Evolutionary conservation across 1,284 basidiomycete species (phyloP).

Genomic region (Leccinum solheimii): DNA sequence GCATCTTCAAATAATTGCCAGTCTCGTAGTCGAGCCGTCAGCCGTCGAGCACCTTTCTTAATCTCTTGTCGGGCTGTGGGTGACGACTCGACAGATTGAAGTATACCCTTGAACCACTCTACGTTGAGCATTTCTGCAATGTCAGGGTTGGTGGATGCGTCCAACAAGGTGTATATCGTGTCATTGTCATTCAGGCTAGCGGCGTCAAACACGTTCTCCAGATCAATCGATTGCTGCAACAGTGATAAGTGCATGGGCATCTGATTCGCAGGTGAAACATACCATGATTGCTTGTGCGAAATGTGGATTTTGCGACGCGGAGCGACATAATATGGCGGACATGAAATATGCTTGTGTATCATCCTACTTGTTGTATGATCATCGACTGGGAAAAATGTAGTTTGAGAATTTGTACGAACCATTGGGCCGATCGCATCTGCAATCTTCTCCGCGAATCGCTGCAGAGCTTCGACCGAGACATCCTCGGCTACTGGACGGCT

Average conservation of each 20-base stretch:
- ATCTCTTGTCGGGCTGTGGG: conserved; percentile 42
- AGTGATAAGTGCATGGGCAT: conserved; percentile 7
- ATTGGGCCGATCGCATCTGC: conserved; percentile 51
- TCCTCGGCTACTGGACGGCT: conserved; percentile 60
- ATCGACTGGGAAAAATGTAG: conserved; percentile 2
- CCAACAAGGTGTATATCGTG: conserved; percentile 54
- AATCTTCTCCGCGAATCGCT: conserved; percentile 54
- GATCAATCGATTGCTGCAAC: conserved; percentile 54
- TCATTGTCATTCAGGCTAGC: conserved; percentile 50
- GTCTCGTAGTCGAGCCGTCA: conserved; percentile 52
- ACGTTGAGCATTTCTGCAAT: conserved; percentile 49
- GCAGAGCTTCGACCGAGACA: conserved; percentile 45
- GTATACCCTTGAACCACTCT: conserved; percentile 38
- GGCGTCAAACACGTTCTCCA: conserved; percentile 53
- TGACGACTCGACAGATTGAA: conserved; percentile 44
- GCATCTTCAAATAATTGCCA: conserved; percentile 64
- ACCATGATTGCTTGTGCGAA: conserved; percentile 48
- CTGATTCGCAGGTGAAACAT: conserved; percentile 12
- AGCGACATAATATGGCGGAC: conserved; percentile 57
- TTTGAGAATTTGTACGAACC: conserved; percentile 37
- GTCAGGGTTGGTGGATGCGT: conserved; percentile 63
- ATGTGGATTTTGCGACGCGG: conserved; percentile 61
- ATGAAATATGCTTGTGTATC: conserved; percentile 56
- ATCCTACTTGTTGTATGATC: conserved; percentile 41
- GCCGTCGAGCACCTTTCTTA: conserved; percentile 44